Base-by-base conservation (phyloP, 2,329 filamentous ascomycete genomes). In the Dothiorella sarmentorum region DNA sequence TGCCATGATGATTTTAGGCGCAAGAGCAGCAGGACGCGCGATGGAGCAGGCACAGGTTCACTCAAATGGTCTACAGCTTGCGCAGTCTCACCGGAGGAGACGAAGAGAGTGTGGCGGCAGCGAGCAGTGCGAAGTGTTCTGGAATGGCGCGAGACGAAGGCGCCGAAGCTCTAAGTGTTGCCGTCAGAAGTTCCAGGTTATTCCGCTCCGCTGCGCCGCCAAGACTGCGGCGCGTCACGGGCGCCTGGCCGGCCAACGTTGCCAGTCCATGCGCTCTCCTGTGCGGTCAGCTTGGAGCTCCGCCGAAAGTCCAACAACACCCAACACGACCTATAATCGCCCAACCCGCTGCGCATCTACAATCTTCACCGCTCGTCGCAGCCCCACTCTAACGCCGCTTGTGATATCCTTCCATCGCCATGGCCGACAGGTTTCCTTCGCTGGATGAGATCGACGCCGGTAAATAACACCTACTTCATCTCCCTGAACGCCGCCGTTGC, bases 1-100 rank as follows among this genome's bases (percentile, higher is more conserved):
- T 44, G 94, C 87, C 93, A 99, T 97, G 61, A 27, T 61, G 57
- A 31, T 4, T 31, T 31, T 9, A 31, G 29, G 29, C 29, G 29
- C 29, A 31, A 4, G 29, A 7, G 9, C 13, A 31, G 29, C 3
- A 3, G 31, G 29, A 18, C 10, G 35, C 56, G 22, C 53, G 22
- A 56, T 37, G 43, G 62, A 63, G 68, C 66, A 63, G 63, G 66
- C 67, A 61, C 60, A 63, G 49, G 52, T 60, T 63, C 57, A 49
- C 57, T 52, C 53, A 20, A 35, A 37, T 55, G 56, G 44, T 60
- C 60, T 63, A 61, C 53, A 55, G 49, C 40, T 55, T 43, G 35
- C 37, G 42, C 29, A 20, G 26, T 40, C 31, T 42, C 44, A 44
- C 43, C 29, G 31, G 45, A 38, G 51, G 26, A 15, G 33, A 40